These are phyloP conservation scores for Tulasnella sp. DNA, from an alignment of 768 basidiomycete genomes.

Conservation along the genomic window DNA sequence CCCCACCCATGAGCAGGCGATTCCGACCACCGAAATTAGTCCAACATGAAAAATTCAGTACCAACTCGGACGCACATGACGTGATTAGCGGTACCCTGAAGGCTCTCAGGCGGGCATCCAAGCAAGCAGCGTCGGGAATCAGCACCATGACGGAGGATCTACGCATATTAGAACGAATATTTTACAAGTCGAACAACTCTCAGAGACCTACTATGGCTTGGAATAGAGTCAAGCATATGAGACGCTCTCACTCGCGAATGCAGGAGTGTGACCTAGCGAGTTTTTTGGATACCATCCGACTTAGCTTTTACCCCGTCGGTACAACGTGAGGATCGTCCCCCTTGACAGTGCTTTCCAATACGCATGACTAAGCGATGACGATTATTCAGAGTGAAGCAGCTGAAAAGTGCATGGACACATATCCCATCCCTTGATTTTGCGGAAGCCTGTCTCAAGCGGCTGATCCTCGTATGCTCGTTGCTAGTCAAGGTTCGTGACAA, in stretches of 20 bases:
- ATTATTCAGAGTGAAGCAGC: not conserved
- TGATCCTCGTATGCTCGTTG: not conserved
- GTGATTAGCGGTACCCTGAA: conserved; percentile 24
- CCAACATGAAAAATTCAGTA: not conserved
- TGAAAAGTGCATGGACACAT: conserved; percentile 5
- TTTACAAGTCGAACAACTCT: conserved; percentile 9
- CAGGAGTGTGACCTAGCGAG: not conserved
- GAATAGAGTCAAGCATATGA: conserved; percentile 2
- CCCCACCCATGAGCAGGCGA: conserved; percentile 20
- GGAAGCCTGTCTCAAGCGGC: not conserved
- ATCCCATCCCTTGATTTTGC: not conserved
- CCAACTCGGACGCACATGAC: conserved; percentile 22
- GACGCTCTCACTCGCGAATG: not conserved
- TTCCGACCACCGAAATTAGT: not conserved
- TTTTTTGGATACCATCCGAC: not conserved
- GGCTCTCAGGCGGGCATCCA: conserved; percentile 18
- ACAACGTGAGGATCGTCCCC: not conserved
- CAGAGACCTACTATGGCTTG: conserved; percentile 2
- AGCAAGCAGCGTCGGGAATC: not conserved
- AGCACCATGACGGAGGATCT: conserved; percentile 39
- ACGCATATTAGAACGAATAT: conserved; percentile 27
- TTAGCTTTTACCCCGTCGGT: not conserved
- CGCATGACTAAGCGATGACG: not conserved
- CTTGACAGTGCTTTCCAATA: not conserved
- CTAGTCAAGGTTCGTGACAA: not conserved